These are phyloP conservation scores for Lasiodiplodia gonubiensis DNA, from an alignment of 2,329 filamentous ascomycete species.

Conservation along the genomic window DNA sequence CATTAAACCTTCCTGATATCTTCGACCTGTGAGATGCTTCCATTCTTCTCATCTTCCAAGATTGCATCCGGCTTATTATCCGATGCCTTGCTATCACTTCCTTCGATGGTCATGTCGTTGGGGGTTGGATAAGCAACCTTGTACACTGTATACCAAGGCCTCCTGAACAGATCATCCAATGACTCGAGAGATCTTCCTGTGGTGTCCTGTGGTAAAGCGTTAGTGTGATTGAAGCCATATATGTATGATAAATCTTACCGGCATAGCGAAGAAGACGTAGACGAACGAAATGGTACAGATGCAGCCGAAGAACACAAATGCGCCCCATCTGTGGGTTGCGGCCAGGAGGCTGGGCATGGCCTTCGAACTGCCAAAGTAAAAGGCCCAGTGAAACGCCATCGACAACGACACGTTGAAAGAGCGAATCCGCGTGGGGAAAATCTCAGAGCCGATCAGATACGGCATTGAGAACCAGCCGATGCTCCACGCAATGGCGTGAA, in stretches of 20 bases:
- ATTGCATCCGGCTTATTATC: neutral
- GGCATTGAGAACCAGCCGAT: conserved; percentile 57
- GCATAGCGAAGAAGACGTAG: conserved; percentile 45
- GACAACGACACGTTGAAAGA: neutral
- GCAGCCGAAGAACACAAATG: conserved; percentile 40
- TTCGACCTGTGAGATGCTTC: neutral
- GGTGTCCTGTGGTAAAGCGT: conserved; percentile 27
- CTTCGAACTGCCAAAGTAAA: conserved; percentile 44
- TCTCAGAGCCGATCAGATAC: conserved; percentile 54
- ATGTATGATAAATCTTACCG: conserved; percentile 17
- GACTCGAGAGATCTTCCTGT: conserved; percentile 34
- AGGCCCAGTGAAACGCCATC: conserved; percentile 49
- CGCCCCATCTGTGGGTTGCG: conserved; percentile 41
- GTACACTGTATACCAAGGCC: conserved; percentile 31
- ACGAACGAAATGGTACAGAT: conserved; percentile 39
- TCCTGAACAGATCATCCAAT: conserved; percentile 33
- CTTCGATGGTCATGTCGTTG: conserved; percentile 11
- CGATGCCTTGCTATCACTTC: neutral
- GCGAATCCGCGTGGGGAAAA: conserved; percentile 43
- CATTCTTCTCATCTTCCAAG: neutral
- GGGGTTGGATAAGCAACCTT: conserved; percentile 34
- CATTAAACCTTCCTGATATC: neutral
- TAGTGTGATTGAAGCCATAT: neutral
- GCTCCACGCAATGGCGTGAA: conserved; percentile 53
- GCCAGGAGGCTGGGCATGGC: conserved; percentile 45